Evolutionary conservation across 192 early-diverging fungal genomes (phyloP).

Genomic region (Funneliformis geosporum): DNA sequence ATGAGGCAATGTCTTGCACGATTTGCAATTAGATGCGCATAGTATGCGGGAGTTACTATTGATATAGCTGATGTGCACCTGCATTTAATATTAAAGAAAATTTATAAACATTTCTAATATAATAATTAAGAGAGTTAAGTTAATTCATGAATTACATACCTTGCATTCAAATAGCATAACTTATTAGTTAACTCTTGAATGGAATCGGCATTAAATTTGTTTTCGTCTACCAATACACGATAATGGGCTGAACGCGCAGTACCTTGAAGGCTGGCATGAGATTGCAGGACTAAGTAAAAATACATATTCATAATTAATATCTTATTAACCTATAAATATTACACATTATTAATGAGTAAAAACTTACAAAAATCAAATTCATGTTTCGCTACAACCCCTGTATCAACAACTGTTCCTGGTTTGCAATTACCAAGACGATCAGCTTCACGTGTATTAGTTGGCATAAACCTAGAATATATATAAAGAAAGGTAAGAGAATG

Average conservation of each 20-base stretch:
- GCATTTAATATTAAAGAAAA: too few species aligned
- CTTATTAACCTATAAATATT: neutral
- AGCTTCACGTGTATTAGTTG: constrained; percentile 51
- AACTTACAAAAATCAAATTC: constrained; percentile 12
- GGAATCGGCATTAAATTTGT: constrained; percentile 46
- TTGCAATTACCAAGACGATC: constrained; percentile 72
- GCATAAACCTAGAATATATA: constrained; percentile 60
- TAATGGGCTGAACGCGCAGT: constrained; percentile 92
- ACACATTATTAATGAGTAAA: neutral
- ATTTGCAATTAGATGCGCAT: neutral
- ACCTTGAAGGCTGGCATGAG: constrained; percentile 90
- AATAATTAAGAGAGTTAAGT: too few species aligned
- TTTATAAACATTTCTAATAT: too few species aligned
- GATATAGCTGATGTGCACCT: constrained; percentile 49
- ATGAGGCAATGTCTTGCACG: neutral
- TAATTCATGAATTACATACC: too few species aligned
- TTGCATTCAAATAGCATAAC: neutral
- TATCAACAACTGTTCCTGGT: constrained; percentile 51
- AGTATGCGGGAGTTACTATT: neutral
- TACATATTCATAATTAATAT: neutral
- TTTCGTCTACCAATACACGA: constrained; percentile 87
- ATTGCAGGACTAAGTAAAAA: constrained; percentile 27
- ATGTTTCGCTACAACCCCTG: neutral
- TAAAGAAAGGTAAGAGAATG: neutral
- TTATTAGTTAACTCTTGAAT: neutral